Evolutionary conservation across 1,284 basidiomycete genomes (phyloP).

Genomic region (Laetiporus sulphureus): DNA sequence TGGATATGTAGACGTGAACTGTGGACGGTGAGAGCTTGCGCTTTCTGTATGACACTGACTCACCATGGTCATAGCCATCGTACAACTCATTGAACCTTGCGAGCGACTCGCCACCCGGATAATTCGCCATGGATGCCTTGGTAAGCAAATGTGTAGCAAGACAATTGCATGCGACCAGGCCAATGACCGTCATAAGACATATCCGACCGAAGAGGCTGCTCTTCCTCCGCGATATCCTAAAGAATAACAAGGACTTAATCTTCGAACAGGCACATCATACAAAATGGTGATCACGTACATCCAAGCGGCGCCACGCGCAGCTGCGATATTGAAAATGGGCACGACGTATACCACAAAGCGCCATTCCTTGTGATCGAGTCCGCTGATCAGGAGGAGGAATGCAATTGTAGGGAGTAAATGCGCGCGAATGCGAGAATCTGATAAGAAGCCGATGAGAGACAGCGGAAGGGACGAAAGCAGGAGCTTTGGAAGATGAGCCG

Average conservation of each 20-base stretch:
- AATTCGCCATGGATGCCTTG: constrained; percentile 68
- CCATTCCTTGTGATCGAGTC: constrained; percentile 91
- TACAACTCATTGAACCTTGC: constrained; percentile 50
- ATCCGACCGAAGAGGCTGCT: constrained; percentile 37
- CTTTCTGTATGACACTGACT: constrained; percentile 5
- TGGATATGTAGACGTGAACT: constrained; percentile 73
- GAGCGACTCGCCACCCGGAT: constrained; percentile 85
- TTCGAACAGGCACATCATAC: neutral
- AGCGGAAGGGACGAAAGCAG: constrained; percentile 66
- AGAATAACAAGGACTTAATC: neutral
- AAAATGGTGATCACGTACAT: constrained; percentile 41
- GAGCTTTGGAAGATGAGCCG: constrained; percentile 71
- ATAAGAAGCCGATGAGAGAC: constrained; percentile 40
- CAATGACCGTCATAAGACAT: constrained; percentile 35
- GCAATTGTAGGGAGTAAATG: constrained; percentile 46
- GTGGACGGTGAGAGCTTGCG: constrained; percentile 1
- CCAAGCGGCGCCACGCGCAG: constrained; percentile 56
- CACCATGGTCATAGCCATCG: constrained; percentile 29
- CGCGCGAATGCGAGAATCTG: constrained; percentile 42
- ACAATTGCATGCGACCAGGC: constrained; percentile 46
- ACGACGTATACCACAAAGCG: constrained; percentile 88
- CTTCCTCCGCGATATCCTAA: constrained; percentile 42
- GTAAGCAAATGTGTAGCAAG: constrained; percentile 46
- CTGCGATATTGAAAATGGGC: constrained; percentile 77
- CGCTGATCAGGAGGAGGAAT: constrained; percentile 68